Base-by-base conservation (phyloP, 306 rosid genomes). In the Styphnolobium japonicum region DNA sequence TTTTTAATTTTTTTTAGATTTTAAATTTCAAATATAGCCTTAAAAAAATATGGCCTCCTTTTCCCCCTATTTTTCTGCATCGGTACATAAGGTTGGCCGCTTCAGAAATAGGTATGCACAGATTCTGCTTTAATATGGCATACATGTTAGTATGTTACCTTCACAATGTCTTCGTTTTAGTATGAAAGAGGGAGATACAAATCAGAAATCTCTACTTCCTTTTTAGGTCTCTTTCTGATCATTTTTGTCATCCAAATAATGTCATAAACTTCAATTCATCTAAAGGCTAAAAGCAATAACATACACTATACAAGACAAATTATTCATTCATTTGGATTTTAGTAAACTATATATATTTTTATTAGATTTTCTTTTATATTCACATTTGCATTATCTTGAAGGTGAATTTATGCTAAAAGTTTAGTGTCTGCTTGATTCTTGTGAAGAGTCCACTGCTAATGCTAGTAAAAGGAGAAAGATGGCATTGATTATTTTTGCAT, bases 51-150 rank as follows among this genome's bases (percentile, higher is more conserved):
- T n/a, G n/a, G n/a, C n/a, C n/a, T n/a, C n/a, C n/a, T n/a, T n/a
- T n/a, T n/a, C n/a, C n/a, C n/a, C n/a, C n/a, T n/a, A n/a, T n/a
- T n/a, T n/a, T n/a, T n/a, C n/a, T n/a, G n/a, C n/a, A n/a, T n/a
- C n/a, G n/a, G n/a, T n/a, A n/a, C n/a, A n/a, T n/a, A n/a, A 51
- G 74, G 81, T 77, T 77, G 65, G 74, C 81, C 2, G 74, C 74
- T 77, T 77, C 81, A 49, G 81, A 77, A 65, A 77, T 77, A 77
- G 81, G 81, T 77, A 65, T 65, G 81, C 53, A 7, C 0, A 15
- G 31, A 10, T 51, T 51, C 45, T 71, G 63, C 61, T 71, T 51
- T 51, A 18, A 51, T 6, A 16, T 23, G 57, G 19, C 57, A 67
- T 23, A 55, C 22, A 22, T 66, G 37, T 67, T 21, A 15, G 72